Evolutionary conservation across 1,284 basidiomycete species (phyloP), one percentile per base, ranked within the genome.

Genomic region (Cerrena zonata): DNA sequence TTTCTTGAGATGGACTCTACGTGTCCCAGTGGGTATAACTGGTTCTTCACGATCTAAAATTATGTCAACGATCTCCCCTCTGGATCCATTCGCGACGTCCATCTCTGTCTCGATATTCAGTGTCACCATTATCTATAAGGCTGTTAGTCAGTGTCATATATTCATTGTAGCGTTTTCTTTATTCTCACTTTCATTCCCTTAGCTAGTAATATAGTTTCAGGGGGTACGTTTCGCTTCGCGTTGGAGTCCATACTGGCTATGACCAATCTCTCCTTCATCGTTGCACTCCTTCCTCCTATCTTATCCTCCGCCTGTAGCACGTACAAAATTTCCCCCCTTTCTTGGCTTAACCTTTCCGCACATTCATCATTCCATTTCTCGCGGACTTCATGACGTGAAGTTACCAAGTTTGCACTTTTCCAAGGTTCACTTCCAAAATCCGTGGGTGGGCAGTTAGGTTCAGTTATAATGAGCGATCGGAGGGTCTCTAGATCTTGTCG

Each of bases 161-260:
- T n/a, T n/a, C n/a, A n/a, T n/a, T n/a, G n/a, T n/a, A n/a, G n/a
- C n/a, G n/a, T n/a, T n/a, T n/a, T n/a, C n/a, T n/a, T n/a, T n/a
- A n/a, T n/a, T n/a, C n/a, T n/a, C 0, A 69, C 70, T 48, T 67
- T 69, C 70, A 74, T 72, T 0, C 75, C 73, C 0, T 71, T 56
- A 0, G 68, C 67, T 0, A 77, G 15, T 39, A 68, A 57, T 3
- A 74, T 51, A 2, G 5, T 22, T 1, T 61, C 36, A 3, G 66
- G 63, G 5, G 70, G 52, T n/a, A n/a, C n/a, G n/a, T n/a, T n/a
- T n/a, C n/a, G n/a, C n/a, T n/a, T n/a, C n/a, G n/a, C n/a, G n/a
- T n/a, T n/a, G 15, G 12, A 18, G 34, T 36, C 45, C 19, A 37
- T 42, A 12, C 26, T 48, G 34, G 57, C 59, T 5, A 61, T 45